Percentiles rank a stretch among this genome's conserved stretches.
phyloP scores from a whole-genome alignment of 2,329 filamentous ascomycete species.

The Penicillium expansum region DNA sequence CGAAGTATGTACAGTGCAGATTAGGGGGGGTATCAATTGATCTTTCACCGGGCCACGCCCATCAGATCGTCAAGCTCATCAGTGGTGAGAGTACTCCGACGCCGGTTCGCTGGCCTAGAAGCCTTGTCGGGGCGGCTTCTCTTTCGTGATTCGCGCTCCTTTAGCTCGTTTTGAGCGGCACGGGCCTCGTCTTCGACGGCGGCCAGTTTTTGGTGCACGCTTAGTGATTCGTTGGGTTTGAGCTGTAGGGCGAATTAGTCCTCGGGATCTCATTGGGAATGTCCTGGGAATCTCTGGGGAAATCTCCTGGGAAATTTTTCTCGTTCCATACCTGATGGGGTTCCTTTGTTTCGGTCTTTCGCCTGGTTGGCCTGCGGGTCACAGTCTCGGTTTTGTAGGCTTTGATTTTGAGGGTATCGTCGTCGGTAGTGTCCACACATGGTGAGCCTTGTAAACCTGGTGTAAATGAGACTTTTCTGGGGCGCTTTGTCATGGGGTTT shows the following conservation, averaged over 20 bases:
- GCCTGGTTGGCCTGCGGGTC: conserved; percentile 29
- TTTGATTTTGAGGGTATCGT: conserved; percentile 37
- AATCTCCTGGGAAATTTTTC: not conserved
- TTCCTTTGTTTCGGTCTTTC: conserved; percentile 28
- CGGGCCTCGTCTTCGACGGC: conserved; percentile 44
- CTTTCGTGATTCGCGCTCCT: conserved; percentile 37
- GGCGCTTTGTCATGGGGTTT: conserved; percentile 32
- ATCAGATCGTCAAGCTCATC: conserved; percentile 45
- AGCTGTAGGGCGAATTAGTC: conserved; percentile 16
- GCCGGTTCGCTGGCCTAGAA: conserved; percentile 30
- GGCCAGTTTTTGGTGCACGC: conserved; percentile 45
- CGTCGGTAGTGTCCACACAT: conserved; percentile 25
- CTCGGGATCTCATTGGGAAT: not conserved
- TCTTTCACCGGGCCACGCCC: conserved; percentile 26
- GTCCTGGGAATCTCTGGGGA: not conserved
- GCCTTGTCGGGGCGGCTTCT: conserved; percentile 32
- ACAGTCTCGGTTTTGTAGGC: conserved; percentile 33
- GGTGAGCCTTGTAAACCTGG: conserved; percentile 32
- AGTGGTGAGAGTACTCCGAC: conserved; percentile 46
- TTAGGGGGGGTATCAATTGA: conserved; percentile 18
- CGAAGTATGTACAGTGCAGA: conserved; percentile 22
- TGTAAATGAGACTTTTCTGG: conserved; percentile 41
- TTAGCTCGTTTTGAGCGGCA: conserved; percentile 35
- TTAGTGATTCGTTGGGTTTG: conserved; percentile 27
- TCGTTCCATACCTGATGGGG: conserved; percentile 31